Evolutionary conservation across 306 rosid genomes (phyloP).

Genomic region (Fragaria vesca): DNA sequence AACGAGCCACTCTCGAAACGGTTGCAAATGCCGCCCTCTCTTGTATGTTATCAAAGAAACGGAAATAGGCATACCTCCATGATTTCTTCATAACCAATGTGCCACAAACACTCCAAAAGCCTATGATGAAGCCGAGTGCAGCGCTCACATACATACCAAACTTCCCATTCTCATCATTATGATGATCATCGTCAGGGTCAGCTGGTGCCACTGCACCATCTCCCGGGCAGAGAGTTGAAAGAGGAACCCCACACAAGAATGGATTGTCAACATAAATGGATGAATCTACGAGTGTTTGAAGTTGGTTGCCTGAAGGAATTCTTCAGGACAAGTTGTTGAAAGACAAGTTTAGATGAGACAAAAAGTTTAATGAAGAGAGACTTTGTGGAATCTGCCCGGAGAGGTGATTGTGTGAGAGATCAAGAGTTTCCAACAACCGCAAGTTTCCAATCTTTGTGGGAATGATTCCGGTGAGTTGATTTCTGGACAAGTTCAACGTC

Average conservation of each 20-base stretch:
- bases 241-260: background rate
- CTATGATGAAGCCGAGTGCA: background rate
- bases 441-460: background rate
- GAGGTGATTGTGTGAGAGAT: background rate
- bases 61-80: background rate
- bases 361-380: too few relatives aligned
- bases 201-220: background rate
- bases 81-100: background rate
- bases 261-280: constrained; percentile 17
- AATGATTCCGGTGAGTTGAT: background rate
- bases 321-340: constrained; percentile 9
- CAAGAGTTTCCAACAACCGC: background rate
- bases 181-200: too few relatives aligned
- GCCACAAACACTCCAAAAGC: constrained; percentile 6
- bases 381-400: background rate
- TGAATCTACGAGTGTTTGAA: background rate
- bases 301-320: constrained; percentile 7
- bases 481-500: too few relatives aligned
- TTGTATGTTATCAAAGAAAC: background rate
- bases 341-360: constrained; percentile 22
- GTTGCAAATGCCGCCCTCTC: background rate
- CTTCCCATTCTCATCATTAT: background rate
- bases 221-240: background rate
- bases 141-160: background rate
- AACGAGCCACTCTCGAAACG: background rate